phyloP scores from a whole-genome alignment of 23 red algal genomes.

The Gracilaria domingensis region DNA sequence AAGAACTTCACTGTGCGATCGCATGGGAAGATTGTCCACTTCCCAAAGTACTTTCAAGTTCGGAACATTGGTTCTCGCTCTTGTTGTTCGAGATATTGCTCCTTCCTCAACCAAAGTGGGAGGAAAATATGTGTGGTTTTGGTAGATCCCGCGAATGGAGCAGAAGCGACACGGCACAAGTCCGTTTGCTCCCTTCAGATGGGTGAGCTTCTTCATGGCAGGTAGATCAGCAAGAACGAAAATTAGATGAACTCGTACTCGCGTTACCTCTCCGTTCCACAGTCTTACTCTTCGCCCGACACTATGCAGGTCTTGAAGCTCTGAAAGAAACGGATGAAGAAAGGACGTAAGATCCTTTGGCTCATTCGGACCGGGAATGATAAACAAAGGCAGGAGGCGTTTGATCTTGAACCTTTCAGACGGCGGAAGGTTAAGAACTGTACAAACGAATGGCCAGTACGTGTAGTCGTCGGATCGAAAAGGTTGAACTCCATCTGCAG shows the following conservation, averaged over 20 bases:
- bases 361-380: neutral
- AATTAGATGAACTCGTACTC: no score
- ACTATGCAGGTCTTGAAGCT: no score
- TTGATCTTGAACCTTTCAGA: neutral
- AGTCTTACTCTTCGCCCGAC: no score
- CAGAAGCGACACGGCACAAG: neutral
- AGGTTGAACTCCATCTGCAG: slow-evolving; percentile 1
- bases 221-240: no score
- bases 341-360: slow-evolving; percentile 1
- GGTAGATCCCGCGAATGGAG: neutral
- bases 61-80: no score
- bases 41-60: no score
- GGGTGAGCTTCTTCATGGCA: no score
- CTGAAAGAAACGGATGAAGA: neutral
- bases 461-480: neutral
- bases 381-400: neutral
- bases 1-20: no score
- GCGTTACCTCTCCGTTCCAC: neutral
- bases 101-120: neutral
- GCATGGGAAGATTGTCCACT: no score
- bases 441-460: neutral
- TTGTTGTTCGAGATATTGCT: neutral
- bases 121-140: neutral
- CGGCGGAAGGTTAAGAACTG: neutral
- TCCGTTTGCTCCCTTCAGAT: no score